Percentiles rank a stretch among this genome's conserved stretches.
Evolutionary conservation across 192 early-diverging fungal genomes (phyloP).

Genomic region (Helicostylum pulchrum): DNA sequence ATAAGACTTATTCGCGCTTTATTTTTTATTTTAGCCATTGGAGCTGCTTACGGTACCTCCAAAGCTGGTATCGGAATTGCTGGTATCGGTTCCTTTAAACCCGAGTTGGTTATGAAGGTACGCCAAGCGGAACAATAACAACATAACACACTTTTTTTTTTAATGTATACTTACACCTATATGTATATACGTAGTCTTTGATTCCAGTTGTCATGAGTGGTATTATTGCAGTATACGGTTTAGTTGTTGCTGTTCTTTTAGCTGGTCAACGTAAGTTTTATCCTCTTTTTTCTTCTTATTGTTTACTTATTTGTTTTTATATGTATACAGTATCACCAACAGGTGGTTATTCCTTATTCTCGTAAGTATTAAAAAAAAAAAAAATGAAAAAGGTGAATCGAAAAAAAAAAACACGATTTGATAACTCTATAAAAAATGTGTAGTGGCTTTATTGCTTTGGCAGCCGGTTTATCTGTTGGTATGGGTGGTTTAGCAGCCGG

Average conservation of each 20-base stretch:
- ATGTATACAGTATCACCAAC: slow-evolving; percentile 20
- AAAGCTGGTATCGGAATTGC: slow-evolving; percentile 89
- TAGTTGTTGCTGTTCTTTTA: slow-evolving; percentile 93
- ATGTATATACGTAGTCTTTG: slow-evolving; percentile 58
- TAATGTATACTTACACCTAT: background rate
- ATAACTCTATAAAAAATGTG: slow-evolving; percentile 6
- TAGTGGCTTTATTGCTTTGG: slow-evolving; percentile 76
- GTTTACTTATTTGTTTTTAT: slow-evolving; percentile 11
- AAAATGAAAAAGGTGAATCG: too few species aligned
- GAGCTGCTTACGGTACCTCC: slow-evolving; percentile 90
- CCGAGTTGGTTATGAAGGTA: slow-evolving; percentile 82
- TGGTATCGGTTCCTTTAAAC: slow-evolving; percentile 81
- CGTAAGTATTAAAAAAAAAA: slow-evolving; percentile 30
- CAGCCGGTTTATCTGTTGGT: slow-evolving; percentile 78
- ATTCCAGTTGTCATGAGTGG: slow-evolving; percentile 98
- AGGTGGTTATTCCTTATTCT: slow-evolving; percentile 47
- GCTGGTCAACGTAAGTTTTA: slow-evolving; percentile 69
- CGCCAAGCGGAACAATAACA: background rate
- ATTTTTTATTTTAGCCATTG: slow-evolving; percentile 59
- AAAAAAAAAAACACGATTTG: slow-evolving; percentile 1
- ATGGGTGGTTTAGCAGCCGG: slow-evolving; percentile 84
- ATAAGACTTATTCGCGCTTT: background rate
- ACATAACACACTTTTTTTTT: slow-evolving; percentile 29
- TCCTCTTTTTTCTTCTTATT: background rate
- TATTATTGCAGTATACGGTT: slow-evolving; percentile 98